Conservation (phyloP, 371 early-diverging fungal genomes). For the Mortierella sp. region DNA sequence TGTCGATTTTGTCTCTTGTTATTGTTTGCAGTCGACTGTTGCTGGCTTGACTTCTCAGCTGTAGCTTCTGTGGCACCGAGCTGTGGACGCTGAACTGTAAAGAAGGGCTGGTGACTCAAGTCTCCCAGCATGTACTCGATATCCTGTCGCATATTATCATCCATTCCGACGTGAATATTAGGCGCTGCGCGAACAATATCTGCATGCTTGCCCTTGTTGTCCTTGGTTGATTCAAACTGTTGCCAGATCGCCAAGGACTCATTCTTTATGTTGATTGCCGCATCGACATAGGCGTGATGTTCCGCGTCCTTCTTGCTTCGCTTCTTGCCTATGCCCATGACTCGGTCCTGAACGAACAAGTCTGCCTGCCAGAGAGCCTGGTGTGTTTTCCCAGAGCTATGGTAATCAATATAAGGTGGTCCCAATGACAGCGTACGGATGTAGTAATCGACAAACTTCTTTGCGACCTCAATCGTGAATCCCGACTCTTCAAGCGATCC, state of each 20-base stretch:
- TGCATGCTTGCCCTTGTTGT: conserved; percentile 51
- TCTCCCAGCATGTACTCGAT: conserved; percentile 43
- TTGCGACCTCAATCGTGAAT: conserved; percentile 51
- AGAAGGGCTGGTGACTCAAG: conserved; percentile 44
- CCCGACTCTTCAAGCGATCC: conserved; percentile 44
- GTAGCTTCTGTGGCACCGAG: conserved; percentile 8
- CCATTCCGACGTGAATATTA: conserved; percentile 51
- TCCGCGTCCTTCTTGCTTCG: conserved; percentile 58
- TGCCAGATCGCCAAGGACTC: conserved; percentile 52
- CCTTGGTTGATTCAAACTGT: conserved; percentile 54
- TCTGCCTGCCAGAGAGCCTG: conserved; percentile 56
- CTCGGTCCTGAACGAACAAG: conserved; percentile 42
- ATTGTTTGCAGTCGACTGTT: background rate
- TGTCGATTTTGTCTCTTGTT: conserved; percentile 33
- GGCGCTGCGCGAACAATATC: conserved; percentile 47
- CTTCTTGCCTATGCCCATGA: conserved; percentile 52
- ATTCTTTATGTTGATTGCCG: conserved; percentile 57
- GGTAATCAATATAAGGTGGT: conserved; percentile 50
- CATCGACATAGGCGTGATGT: conserved; percentile 50
- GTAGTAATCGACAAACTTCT: conserved; percentile 56
- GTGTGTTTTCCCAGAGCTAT: conserved; percentile 49
- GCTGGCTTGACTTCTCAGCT: conserved; percentile 11
- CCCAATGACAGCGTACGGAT: conserved; percentile 47
- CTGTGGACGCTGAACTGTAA: conserved; percentile 32
- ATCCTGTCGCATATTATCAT: conserved; percentile 38